These are phyloP conservation scores for Anethum foeniculum DNA, from an alignment of 140 eudicot genomes.

Conservation along the genomic window DNA sequence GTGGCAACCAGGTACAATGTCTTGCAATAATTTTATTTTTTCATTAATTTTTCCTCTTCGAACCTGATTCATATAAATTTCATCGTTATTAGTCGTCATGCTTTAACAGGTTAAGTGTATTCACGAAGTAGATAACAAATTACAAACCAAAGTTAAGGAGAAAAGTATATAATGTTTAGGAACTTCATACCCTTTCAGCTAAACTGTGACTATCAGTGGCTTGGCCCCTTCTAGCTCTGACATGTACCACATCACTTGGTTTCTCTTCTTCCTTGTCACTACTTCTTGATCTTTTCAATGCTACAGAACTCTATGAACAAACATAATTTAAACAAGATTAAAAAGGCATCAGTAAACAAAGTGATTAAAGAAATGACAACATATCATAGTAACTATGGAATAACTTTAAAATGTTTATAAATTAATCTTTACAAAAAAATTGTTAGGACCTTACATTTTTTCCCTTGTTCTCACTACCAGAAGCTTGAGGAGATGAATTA, in stretches of 20 bases:
- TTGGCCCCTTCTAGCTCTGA: conserved; percentile 90
- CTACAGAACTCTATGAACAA: conserved; percentile 35
- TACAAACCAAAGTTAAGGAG: background rate
- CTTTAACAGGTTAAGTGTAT: background rate
- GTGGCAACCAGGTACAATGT: conserved; percentile 91
- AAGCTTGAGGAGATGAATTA: conserved; percentile 41
- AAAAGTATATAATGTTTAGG: too few relatives aligned
- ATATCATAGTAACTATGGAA: background rate
- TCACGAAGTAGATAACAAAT: background rate
- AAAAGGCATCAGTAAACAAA: background rate
- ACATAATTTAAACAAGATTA: background rate
- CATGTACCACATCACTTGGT: conserved; percentile 71
- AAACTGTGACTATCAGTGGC: conserved; percentile 97
- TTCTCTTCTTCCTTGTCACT: conserved; percentile 39
- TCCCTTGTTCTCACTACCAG: conserved; percentile 34
- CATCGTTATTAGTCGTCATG: too few relatives aligned
- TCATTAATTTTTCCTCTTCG: conserved; percentile 91
- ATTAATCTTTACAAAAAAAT: background rate
- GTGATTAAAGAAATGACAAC: background rate
- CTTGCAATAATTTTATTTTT: conserved; percentile 74
- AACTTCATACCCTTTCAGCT: conserved; percentile 96
- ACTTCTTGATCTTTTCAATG: conserved; percentile 44
- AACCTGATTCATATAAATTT: conserved; percentile 28
- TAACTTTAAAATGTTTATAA: background rate
- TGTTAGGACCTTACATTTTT: conserved; percentile 28